A percentile compares a stretch with the other conserved stretches of the same genome.
Conservation (phyloP, 208 protist species). For the Tritrichomonas musculus region DNA sequence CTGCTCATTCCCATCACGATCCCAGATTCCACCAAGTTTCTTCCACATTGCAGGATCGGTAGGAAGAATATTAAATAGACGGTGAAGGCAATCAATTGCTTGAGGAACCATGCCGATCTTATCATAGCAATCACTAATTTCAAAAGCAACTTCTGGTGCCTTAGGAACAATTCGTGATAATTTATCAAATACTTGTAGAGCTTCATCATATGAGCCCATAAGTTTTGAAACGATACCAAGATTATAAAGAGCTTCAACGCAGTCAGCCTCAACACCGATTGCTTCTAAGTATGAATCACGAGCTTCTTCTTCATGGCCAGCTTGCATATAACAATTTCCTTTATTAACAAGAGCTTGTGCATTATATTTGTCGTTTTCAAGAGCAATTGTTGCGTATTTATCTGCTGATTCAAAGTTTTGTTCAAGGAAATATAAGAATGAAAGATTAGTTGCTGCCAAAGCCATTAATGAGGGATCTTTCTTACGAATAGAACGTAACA, state of each 20-base stretch:
- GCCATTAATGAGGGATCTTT: constrained; percentile 14
- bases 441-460: constrained; percentile 81
- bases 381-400: constrained; percentile 81
- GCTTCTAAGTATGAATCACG: constrained; percentile 75
- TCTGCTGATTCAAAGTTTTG: constrained; percentile 81
- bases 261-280: constrained; percentile 81
- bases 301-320: constrained; percentile 71
- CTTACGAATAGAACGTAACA: background rate
- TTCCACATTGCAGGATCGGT: constrained; percentile 81
- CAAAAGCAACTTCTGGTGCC: constrained; percentile 79
- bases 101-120: background rate
- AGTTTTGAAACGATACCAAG: constrained; percentile 74
- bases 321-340: constrained; percentile 79
- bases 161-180: constrained; percentile 76
- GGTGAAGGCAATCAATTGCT: constrained; percentile 57
- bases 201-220: constrained; percentile 41
- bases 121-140: constrained; percentile 59
- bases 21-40: constrained; percentile 74
- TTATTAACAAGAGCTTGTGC: constrained; percentile 89
- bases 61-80: constrained; percentile 60
- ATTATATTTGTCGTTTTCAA: constrained; percentile 82
- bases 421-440: constrained; percentile 92
- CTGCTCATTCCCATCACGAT: constrained; percentile 59
- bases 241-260: constrained; percentile 91
- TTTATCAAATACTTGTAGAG: constrained; percentile 78